Evolutionary conservation across 2,329 filamentous ascomycete species (phyloP).

Genomic region (Didymella sp.): DNA sequence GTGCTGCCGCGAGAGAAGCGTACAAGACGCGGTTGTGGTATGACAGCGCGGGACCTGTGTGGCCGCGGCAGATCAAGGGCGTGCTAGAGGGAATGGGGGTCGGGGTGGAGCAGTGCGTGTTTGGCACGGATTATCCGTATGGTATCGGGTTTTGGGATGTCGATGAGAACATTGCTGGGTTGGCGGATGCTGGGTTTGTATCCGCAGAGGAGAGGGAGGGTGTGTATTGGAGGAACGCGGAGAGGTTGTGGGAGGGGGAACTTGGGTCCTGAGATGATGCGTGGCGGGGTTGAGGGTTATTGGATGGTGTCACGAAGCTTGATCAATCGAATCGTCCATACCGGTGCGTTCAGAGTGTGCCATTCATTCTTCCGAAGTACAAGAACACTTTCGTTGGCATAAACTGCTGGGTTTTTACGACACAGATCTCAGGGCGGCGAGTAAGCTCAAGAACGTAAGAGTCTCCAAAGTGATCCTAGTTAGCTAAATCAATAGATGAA

Average conservation of each 20-base stretch:
- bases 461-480: no score
- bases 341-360: no score
- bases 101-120: slow-evolving; percentile 42
- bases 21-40: slow-evolving; percentile 48
- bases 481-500: no score
- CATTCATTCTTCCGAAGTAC: no score
- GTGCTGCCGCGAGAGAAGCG: slow-evolving; percentile 35
- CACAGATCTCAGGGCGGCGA: no score
- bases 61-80: slow-evolving; percentile 46
- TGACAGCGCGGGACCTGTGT: slow-evolving; percentile 49
- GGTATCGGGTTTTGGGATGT: slow-evolving; percentile 50
- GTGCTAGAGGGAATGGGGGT: slow-evolving; percentile 41
- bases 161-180: slow-evolving; percentile 40
- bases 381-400: no score
- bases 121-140: slow-evolving; percentile 50
- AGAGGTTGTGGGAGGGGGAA: slow-evolving; percentile 37
- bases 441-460: no score
- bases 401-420: no score
- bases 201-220: slow-evolving; percentile 32
- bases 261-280: slow-evolving; percentile 17
- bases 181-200: slow-evolving; percentile 36
- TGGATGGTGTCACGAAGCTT: no score
- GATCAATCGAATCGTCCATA: no score
- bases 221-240: slow-evolving; percentile 39
- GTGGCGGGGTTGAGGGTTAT: no score